phyloP scores from a whole-genome alignment of 306 rosid species.

The Prunus dulcis region DNA sequence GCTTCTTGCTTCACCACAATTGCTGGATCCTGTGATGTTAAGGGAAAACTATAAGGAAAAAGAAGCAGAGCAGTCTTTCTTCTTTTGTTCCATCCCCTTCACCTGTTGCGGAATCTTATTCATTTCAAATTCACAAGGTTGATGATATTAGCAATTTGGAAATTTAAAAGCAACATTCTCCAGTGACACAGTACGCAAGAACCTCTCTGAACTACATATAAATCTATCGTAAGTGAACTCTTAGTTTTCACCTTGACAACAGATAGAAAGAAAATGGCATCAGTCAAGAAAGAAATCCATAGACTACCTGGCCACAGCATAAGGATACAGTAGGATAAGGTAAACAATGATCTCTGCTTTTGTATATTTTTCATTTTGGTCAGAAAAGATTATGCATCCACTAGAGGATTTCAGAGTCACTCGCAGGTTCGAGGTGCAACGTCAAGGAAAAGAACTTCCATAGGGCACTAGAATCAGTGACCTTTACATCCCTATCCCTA shows the following conservation, averaged over 20 bases:
- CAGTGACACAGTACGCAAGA: background rate
- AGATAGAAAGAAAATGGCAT: background rate
- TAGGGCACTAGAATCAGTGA: background rate
- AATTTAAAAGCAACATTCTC: background rate
- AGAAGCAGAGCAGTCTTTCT: background rate
- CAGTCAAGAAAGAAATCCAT: background rate
- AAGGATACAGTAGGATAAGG: background rate
- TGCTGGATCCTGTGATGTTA: conserved; percentile 58
- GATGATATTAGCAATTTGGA: background rate
- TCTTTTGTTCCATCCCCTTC: conserved; percentile 8
- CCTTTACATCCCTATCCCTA: background rate
- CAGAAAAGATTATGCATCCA: background rate
- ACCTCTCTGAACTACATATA: background rate
- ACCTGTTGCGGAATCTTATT: conserved; percentile 14
- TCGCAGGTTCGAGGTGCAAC: background rate
- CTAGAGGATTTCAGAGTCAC: background rate
- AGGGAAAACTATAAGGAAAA: conserved; percentile 21
- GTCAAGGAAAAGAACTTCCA: background rate
- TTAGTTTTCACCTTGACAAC: background rate
- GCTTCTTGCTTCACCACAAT: conserved; percentile 61
- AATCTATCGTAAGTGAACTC: background rate
- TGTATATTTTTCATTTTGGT: no score
- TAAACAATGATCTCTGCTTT: background rate
- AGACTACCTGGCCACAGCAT: background rate
- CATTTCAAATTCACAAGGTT: conserved; percentile 7